A percentile compares a stretch with the other conserved stretches of the same genome.
Conservation (phyloP, 768 basidiomycete genomes). For the Paxillus ammoniavirescens region DNA sequence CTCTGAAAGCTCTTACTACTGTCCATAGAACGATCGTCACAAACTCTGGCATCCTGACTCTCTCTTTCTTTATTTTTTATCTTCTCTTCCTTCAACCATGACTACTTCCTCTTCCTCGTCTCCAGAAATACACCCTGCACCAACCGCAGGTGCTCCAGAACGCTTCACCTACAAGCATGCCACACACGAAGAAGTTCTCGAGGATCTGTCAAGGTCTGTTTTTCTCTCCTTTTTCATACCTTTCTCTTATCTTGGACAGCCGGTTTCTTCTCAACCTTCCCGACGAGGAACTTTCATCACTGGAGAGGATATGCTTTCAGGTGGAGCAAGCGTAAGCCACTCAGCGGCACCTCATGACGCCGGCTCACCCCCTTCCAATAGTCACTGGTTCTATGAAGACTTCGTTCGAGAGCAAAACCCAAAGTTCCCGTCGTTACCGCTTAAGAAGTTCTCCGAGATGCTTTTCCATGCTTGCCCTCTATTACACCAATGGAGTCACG, state of each 20-base stretch:
- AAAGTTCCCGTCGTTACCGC: constrained; percentile 79
- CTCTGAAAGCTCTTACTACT: constrained; percentile 18
- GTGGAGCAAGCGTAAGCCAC: constrained; percentile 93
- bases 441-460: constrained; percentile 92
- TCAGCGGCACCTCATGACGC: constrained; percentile 7
- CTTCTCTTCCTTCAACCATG: constrained; percentile 43
- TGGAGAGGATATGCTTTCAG: constrained; percentile 96
- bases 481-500: constrained; percentile 77
- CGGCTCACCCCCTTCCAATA: constrained; percentile 31
- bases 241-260: constrained; percentile 39
- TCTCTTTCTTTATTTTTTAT: constrained; percentile 32
- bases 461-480: constrained; percentile 85
- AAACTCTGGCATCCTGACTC: constrained; percentile 17
- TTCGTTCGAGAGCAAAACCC: constrained; percentile 92
- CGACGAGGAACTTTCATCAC: constrained; percentile 83
- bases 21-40: constrained; percentile 34
- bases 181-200: constrained; percentile 81
- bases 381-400: constrained; percentile 99
- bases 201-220: constrained; percentile 82
- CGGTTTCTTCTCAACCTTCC: constrained; percentile 98
- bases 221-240: constrained; percentile 4
- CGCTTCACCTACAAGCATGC: constrained; percentile 64
- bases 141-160: constrained; percentile 38
- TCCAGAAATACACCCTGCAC: constrained; percentile 61
- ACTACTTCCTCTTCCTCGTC: constrained; percentile 78